Evolutionary conservation across 371 early-diverging fungal genomes (phyloP), one percentile per base, ranked within the genome.

Genomic region (Apophysomyces variabilis): DNA sequence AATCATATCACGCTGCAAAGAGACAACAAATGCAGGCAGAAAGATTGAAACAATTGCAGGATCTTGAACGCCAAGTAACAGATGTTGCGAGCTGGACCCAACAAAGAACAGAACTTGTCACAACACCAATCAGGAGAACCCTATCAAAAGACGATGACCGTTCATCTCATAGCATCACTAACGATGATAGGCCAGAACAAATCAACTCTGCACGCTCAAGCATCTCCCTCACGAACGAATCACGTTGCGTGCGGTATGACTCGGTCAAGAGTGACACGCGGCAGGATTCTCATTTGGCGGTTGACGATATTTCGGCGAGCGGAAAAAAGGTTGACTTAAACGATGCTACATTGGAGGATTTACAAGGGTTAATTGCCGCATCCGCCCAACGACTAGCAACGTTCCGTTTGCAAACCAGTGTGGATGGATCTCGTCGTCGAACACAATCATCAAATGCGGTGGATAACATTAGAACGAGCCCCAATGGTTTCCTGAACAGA

Each of bases 321-420:
- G 8, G 45, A n/a, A 57, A 67, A 18, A 75, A 60, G 57, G 60
- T 75, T 13, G 75, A 74, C 66, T 63, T 73, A 39, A 76, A 72
- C 16, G 81, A 81, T 32, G 78, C 78, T 4, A 78, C 74, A 1
- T 59, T 81, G 38, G 81, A 81, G 54, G 80, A 79, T 62, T 59
- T 82, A 5, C 78, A 82, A 67, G 78, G 70, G 5, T 45, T 82
- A 16, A 82, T 82, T 68, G 83, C 83, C 18, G 78, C 78, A 16
- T 82, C 83, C 38, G 83, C 83, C 18, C 72, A 77, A 60, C 60
- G 80, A 58, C 62, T 76, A 18, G 80, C 78, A 14, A 76, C 73
- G 62, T 79, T 76, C 62, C 68, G 78, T 39, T 45, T 79, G 12
- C 50, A 70, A 67, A 71, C 32, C 32, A 26, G 69, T 18, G 47